phyloP scores from a whole-genome alignment of 495 filamentous ascomycete species.

The Endocarpon pusillum region DNA sequence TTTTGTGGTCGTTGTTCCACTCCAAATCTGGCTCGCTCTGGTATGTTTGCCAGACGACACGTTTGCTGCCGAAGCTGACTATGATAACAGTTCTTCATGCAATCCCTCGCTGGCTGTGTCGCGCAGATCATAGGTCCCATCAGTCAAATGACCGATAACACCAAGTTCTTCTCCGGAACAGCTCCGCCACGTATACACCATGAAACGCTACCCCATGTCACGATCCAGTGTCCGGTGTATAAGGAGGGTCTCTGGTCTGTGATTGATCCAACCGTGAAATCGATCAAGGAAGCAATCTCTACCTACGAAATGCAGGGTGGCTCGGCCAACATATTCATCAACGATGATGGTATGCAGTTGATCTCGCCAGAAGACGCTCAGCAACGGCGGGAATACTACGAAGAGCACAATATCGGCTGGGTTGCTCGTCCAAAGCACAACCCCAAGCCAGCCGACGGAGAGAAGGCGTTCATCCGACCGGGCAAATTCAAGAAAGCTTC shows the following conservation, averaged over 20 bases:
- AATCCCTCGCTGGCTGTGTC: slow-evolving; percentile 35
- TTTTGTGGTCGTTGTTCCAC: slow-evolving; percentile 26
- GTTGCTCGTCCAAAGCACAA: slow-evolving; percentile 43
- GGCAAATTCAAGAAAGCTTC: slow-evolving; percentile 63
- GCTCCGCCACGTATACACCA: slow-evolving; percentile 28
- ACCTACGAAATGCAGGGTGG: slow-evolving; percentile 36
- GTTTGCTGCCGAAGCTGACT: no score
- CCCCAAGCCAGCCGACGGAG: slow-evolving; percentile 19
- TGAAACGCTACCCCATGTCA: slow-evolving; percentile 42
- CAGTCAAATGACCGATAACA: slow-evolving; percentile 35
- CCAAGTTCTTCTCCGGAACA: slow-evolving; percentile 41
- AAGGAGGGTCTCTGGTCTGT: slow-evolving; percentile 16
- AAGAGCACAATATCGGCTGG: slow-evolving; percentile 46
- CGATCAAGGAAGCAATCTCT: slow-evolving; percentile 30
- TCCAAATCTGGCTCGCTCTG: slow-evolving; percentile 40
- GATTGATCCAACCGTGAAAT: slow-evolving; percentile 12
- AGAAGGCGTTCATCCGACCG: slow-evolving; percentile 30
- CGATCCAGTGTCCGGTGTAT: slow-evolving; percentile 20
- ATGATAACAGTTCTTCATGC: slow-evolving; percentile 46
- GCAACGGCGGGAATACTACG: slow-evolving; percentile 44
- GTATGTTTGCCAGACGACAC: no score
- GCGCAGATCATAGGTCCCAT: slow-evolving; percentile 44
- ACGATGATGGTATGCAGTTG: slow-evolving; percentile 31
- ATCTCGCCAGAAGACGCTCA: slow-evolving; percentile 35
- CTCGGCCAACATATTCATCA: slow-evolving; percentile 32